phyloP scores from a whole-genome alignment of 371 early-diverging fungal species.

The Rhizopus arrhizus region DNA sequence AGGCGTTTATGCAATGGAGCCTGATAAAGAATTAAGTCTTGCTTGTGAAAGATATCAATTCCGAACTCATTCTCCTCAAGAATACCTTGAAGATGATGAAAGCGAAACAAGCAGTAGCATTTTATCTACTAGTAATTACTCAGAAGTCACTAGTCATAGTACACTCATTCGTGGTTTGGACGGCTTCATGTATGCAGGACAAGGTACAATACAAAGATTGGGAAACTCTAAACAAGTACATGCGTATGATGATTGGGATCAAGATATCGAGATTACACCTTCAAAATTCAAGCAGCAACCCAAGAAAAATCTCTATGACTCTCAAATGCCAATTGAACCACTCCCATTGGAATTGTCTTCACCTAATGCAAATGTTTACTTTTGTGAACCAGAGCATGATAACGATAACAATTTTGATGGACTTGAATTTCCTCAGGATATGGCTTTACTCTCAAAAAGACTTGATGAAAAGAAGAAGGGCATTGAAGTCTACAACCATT shows the following conservation, averaged over 20 bases:
- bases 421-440: conserved; percentile 33
- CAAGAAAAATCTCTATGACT: neutral
- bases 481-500: neutral
- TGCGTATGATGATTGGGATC: conserved; percentile 38
- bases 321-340: neutral
- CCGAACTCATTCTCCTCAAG: neutral
- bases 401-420: conserved; percentile 27
- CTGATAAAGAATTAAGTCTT: conserved; percentile 31
- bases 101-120: conserved; percentile 25
- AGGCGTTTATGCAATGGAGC: conserved; percentile 18
- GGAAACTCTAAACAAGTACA: conserved; percentile 20
- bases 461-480: conserved; percentile 13
- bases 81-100: conserved; percentile 29
- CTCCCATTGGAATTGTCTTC: neutral
- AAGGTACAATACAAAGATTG: conserved; percentile 25
- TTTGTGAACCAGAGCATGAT: conserved; percentile 14
- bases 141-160: neutral
- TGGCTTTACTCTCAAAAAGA: conserved; percentile 9
- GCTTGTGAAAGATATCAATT: conserved; percentile 31
- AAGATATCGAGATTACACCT: conserved; percentile 23
- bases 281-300: neutral
- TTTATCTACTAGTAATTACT: conserved; percentile 11
- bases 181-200: conserved; percentile 33
- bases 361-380: neutral
- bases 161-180: conserved; percentile 18